Conservation (phyloP, 73 alveolate genomes). For the Effrenium voratum region DNA sequence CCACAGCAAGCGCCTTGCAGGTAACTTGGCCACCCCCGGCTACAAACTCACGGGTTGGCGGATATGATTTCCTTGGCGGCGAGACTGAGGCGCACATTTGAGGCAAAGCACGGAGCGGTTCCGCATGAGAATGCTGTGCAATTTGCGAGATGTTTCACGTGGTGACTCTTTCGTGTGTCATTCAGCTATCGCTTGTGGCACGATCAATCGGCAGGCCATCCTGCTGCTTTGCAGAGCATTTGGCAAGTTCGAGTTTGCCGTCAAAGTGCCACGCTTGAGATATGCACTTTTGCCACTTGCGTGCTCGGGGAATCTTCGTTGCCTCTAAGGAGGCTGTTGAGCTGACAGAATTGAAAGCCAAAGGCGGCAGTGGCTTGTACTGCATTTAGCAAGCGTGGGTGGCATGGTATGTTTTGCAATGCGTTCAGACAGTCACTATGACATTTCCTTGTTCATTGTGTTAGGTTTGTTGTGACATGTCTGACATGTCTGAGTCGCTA, state of each 20-base stretch:
- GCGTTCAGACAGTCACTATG: too few species aligned
- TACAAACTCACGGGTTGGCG: slow-evolving; percentile 49
- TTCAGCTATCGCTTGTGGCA: neutral
- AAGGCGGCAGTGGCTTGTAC: neutral
- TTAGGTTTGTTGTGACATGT: too few species aligned
- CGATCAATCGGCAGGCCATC: slow-evolving; percentile 7
- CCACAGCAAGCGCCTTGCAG: neutral
- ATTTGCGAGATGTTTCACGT: too few species aligned
- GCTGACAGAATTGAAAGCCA: neutral
- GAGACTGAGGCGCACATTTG: slow-evolving; percentile 17
- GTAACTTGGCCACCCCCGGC: slow-evolving; percentile 65
- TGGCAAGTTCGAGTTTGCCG: slow-evolving; percentile 46
- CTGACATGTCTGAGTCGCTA: too few species aligned
- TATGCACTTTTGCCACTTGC: too few species aligned
- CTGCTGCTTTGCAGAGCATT: slow-evolving; percentile 28
- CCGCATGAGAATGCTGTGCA: neutral
- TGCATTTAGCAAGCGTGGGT: too few species aligned
- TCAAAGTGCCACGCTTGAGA: neutral
- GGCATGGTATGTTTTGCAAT: too few species aligned
- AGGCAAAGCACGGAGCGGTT: neutral
- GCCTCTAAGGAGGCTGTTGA: slow-evolving; percentile 37
- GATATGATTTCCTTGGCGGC: slow-evolving; percentile 43
- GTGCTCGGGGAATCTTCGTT: too few species aligned
- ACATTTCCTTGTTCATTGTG: too few species aligned
- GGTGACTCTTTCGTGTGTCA: neutral